Evolutionary conservation across 2,329 filamentous ascomycete genomes (phyloP), one percentile per base, ranked within the genome.

Genomic region (Hymenoscyphus repandus): DNA sequence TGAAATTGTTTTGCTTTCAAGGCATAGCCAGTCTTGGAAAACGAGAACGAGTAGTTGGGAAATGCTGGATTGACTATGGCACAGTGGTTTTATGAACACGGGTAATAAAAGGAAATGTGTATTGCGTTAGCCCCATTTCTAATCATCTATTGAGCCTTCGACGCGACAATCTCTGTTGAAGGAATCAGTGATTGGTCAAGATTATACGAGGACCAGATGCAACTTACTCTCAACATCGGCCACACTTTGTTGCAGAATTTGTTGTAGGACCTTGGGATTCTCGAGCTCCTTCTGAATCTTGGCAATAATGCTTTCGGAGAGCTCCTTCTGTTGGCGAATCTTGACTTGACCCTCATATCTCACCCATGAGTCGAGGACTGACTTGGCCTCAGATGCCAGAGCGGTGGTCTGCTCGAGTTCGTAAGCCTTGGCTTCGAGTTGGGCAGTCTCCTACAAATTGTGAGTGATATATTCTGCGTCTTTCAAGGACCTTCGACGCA

Each of bases 211-310:
- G n/a, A 6, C 30, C 30, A 11, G 7, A 22, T 18, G 42, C 13
- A n/a, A 37, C 82, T 71, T 79, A 96, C 91, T 92, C 85, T 99
- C 93, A 69, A 99, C 85, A 73, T 99, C 93, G 59, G 86, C 76
- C 68, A 99, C 82, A 72, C 90, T 96, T 82, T 99, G 93, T 77
- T 93, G 87, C 64, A 99, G 84, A 68, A 99, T 96, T 78, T 96
- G 90, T 80, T 96, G 90, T 66, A 99, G 85, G 62, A 86, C 81
- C 83, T 91, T 97, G 72, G 95, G 93, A 82, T 88, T 96, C 82
- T 96, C 89, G 53, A 99, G 84, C 81, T 97, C 92, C 84, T 97
- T 97, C 74, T 88, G 86, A 70, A 97, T 93, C 84, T 96, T 99
- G 79, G 87, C 83, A 68, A 99, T 97, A 73, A 99, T 79, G 72